Evolutionary conservation across 768 basidiomycete species (phyloP).

Genomic region (Rhizopogon roseolus): DNA sequence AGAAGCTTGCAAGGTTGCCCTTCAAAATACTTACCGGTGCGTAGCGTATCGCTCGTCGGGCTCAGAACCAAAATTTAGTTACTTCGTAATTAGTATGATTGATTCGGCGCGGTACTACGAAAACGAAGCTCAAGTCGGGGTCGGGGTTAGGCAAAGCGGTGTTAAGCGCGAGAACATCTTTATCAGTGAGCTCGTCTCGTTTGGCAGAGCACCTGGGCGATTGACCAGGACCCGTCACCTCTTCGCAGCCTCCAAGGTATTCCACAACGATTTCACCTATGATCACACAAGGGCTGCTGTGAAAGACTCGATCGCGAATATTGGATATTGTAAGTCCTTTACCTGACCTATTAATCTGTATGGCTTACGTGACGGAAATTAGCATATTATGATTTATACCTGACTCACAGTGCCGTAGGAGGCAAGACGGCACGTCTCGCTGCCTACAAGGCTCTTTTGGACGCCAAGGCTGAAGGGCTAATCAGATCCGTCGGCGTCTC

Average conservation of each 20-base stretch:
- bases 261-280: constrained; percentile 24
- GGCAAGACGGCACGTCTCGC: constrained; percentile 54
- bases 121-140: constrained; percentile 53
- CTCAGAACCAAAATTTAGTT: background rate
- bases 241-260: constrained; percentile 4
- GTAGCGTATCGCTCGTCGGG: background rate
- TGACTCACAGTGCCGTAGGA: constrained; percentile 62
- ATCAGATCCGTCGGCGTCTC: constrained; percentile 66
- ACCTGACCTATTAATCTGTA: background rate
- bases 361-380: constrained; percentile 6
- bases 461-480: constrained; percentile 51
- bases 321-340: constrained; percentile 42
- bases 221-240: no score
- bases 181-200: constrained; percentile 39
- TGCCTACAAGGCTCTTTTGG: constrained; percentile 63
- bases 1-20: constrained; percentile 6
- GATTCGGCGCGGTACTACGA: constrained; percentile 61
- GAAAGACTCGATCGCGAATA: constrained; percentile 46
- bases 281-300: constrained; percentile 49
- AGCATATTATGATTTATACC: constrained; percentile 62
- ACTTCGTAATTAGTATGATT: constrained; percentile 19
- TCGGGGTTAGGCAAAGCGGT: constrained; percentile 46
- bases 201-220: background rate
- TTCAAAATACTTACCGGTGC: constrained; percentile 7
- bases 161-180: constrained; percentile 50